Conservation (phyloP, 495 filamentous ascomycete species). For the Cenococcum geophilum region DNA sequence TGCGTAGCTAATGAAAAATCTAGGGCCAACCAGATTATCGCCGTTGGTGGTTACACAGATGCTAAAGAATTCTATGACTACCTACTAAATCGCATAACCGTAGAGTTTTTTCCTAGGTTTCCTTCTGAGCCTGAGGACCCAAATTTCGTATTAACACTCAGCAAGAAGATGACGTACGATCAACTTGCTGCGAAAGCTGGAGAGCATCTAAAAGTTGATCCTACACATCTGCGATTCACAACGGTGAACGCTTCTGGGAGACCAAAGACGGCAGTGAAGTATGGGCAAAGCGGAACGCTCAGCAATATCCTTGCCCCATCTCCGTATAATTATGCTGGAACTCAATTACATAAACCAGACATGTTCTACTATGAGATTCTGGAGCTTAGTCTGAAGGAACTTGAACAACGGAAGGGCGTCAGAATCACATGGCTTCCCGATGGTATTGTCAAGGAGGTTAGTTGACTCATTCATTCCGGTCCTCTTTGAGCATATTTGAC, state of each 20-base stretch:
- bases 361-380: slow-evolving; percentile 84
- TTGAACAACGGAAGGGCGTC: slow-evolving; percentile 80
- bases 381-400: slow-evolving; percentile 86
- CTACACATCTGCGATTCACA: slow-evolving; percentile 84
- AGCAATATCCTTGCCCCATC: slow-evolving; percentile 63
- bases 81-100: slow-evolving; percentile 70
- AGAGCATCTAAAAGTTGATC: slow-evolving; percentile 67
- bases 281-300: slow-evolving; percentile 58
- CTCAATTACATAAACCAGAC: slow-evolving; percentile 63
- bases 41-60: slow-evolving; percentile 48
- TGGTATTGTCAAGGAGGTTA: slow-evolving; percentile 82
- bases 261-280: slow-evolving; percentile 69
- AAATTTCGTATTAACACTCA: slow-evolving; percentile 67
- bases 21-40: slow-evolving; percentile 17
- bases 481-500: slow-evolving; percentile 24
- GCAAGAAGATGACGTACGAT: slow-evolving; percentile 85
- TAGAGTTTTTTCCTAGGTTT: slow-evolving; percentile 59
- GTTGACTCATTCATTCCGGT: slow-evolving; percentile 19
- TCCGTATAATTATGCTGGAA: slow-evolving; percentile 52
- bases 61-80: slow-evolving; percentile 88
- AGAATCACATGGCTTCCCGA: slow-evolving; percentile 81
- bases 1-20: slow-evolving; percentile 2
- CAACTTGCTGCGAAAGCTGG: slow-evolving; percentile 80
- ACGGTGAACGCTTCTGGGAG: slow-evolving; percentile 71
- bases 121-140: slow-evolving; percentile 45